A percentile compares a stretch with the other conserved stretches of the same genome.
Evolutionary conservation across 805 yeast species (phyloP).

Genomic region (Starmerella scarabaei): DNA sequence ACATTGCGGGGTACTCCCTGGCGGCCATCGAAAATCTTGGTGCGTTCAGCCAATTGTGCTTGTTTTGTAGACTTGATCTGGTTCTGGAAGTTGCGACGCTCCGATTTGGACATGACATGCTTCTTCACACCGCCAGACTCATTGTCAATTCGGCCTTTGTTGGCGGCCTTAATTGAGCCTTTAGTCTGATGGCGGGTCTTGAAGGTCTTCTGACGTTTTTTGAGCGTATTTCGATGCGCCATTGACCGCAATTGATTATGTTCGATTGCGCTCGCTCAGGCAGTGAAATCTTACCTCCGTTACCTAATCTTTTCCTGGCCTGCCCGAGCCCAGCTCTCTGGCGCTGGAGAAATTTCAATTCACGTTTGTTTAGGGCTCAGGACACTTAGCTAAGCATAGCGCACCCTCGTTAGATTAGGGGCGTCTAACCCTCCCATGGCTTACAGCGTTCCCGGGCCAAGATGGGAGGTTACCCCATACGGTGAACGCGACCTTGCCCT

Average conservation of each 20-base stretch:
- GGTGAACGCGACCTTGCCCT: no score
- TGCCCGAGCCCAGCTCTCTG: no score
- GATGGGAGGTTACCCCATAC: no score
- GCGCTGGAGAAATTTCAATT: no score
- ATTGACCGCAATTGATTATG: conserved; percentile 9
- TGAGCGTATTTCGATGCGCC: conserved; percentile 69
- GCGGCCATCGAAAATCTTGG: conserved; percentile 67
- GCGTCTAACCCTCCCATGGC: no score
- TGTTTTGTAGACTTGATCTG: conserved; percentile 68
- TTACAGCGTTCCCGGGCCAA: no score
- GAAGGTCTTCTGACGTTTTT: conserved; percentile 77
- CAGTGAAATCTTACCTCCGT: no score
- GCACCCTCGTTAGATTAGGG: no score
- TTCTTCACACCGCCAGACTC: conserved; percentile 26
- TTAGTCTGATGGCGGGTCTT: conserved; percentile 86
- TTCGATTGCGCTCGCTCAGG: no score
- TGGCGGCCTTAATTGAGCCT: conserved; percentile 65
- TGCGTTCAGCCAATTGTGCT: conserved; percentile 40
- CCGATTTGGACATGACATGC: conserved; percentile 38
- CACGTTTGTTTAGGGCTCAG: neutral
- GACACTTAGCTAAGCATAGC: neutral
- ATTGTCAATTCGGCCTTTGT: conserved; percentile 79
- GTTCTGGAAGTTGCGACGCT: conserved; percentile 64
- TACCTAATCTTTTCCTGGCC: no score
- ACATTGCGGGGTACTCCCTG: conserved; percentile 74